Base-by-base conservation (phyloP, 768 basidiomycete genomes). In the Phanerodontia chrysosporium region DNA sequence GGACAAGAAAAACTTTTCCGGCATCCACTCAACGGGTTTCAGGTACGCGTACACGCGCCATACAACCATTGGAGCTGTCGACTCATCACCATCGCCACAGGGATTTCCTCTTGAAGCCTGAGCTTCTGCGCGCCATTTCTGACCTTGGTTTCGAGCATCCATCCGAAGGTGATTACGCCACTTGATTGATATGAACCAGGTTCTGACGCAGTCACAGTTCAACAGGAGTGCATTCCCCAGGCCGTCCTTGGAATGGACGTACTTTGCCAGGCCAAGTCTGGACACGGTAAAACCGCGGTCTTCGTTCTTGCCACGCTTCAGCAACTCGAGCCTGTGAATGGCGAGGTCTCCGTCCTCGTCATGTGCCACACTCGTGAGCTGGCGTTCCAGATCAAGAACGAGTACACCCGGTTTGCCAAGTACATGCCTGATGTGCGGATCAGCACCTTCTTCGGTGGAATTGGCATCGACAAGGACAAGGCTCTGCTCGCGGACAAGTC, bases 131-230 rank as follows among this genome's bases (percentile, higher is more conserved):
- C 59, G 95, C 97, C 51, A 99, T 99, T 73, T 95, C 92, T 75
- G 97, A 99, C 70, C 80, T 99, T n/a, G 97, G 97, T 73, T 99
- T 99, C 70, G 97, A 99, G 75, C 97, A 99, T 77, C 97, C 97
- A 56, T 98, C 96, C 52, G 97, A 99, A 83, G 97, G 97, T 97
- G 66, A 58, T 78, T 68, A 32, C 60, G 55, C 9, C 27, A 5
- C 21, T 2, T 1, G 14, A 28, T 25, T 42, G 13, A 22, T n/a
- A 39, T 24, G 46, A 18, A 13, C 8, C 14, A 24, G 14, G 14
- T 18, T 10, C 46, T 58, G 60, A 48, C 39, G 3, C 36, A 28
- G 46, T 42, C 16, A 28, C 68, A 98, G 97, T 99, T 63, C 97
- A 99, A 79, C 97, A 99, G 80, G 97, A 99, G 80, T 98, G 97